phyloP scores from a whole-genome alignment of 2,329 filamentous ascomycete species.

The Arthrobotrys musiformis region DNA sequence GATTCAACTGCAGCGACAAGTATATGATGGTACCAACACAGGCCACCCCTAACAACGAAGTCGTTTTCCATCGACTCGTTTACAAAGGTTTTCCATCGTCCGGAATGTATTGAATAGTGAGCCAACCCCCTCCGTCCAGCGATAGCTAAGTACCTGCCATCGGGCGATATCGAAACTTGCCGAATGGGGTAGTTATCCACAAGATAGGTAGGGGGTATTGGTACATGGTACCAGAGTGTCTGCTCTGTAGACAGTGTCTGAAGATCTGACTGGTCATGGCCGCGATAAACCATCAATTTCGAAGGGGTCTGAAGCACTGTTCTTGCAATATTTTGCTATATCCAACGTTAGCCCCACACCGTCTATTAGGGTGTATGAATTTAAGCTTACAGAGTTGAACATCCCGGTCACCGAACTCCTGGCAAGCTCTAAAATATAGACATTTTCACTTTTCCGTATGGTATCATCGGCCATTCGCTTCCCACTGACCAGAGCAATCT shows the following conservation, averaged over 20 bases:
- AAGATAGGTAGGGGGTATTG: conserved; percentile 84
- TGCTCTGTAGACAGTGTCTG: conserved; percentile 92
- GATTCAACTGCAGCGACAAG: conserved; percentile 92
- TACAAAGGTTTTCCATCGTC: conserved; percentile 93
- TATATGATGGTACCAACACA: conserved; percentile 99
- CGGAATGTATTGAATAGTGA: conserved; percentile 94
- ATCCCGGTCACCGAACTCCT: conserved; percentile 92
- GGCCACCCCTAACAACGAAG: conserved; percentile 90
- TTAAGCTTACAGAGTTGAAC: conserved; percentile 73
- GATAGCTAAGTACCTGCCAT: conserved; percentile 94
- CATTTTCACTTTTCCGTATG: conserved; percentile 70
- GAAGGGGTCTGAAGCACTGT: conserved; percentile 89
- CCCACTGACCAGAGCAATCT: conserved; percentile 74
- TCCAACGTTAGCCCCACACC: not conserved
- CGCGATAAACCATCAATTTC: conserved; percentile 89
- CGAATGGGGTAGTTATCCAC: conserved; percentile 93
- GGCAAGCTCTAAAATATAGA: conserved; percentile 92
- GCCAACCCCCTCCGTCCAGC: conserved; percentile 91
- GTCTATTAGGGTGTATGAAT: not conserved
- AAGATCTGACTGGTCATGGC: conserved; percentile 89
- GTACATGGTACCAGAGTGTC: conserved; percentile 87
- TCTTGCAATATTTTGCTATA: conserved; percentile 80
- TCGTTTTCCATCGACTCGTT: conserved; percentile 84
- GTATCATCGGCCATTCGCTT: conserved; percentile 66
- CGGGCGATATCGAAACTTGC: conserved; percentile 84